Conservation (phyloP, 441 rosid species). For the Erysimum cheiri region DNA sequence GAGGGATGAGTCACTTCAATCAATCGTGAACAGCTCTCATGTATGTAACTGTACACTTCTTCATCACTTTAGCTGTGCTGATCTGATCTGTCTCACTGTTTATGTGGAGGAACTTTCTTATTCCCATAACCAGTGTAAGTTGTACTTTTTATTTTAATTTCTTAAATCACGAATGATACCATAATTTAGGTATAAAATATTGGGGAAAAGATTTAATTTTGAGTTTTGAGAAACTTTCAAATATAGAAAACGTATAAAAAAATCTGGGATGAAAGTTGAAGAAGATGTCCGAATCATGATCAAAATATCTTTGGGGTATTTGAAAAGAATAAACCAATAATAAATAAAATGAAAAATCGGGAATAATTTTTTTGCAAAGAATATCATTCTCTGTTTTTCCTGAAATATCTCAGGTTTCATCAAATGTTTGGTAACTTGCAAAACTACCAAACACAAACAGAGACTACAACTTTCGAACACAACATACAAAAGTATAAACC, state of each 20-base stretch:
- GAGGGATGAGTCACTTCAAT: conserved; percentile 37
- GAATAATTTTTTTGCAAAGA: too few relatives aligned
- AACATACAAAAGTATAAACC: too few relatives aligned
- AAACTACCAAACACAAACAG: background rate
- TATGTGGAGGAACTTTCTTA: conserved; percentile 28
- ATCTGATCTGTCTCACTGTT: conserved; percentile 41
- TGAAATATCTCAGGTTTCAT: too few relatives aligned
- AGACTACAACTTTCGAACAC: background rate
- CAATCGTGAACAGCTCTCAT: conserved; percentile 27
- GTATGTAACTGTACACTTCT: conserved; percentile 20
- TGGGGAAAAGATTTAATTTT: background rate
- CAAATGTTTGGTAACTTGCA: too few relatives aligned
- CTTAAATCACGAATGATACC: background rate
- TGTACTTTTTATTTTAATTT: background rate
- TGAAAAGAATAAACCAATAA: too few relatives aligned
- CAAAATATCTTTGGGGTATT: too few relatives aligned
- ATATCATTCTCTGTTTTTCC: too few relatives aligned
- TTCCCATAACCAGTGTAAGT: background rate
- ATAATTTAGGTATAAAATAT: background rate
- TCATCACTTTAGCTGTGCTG: conserved; percentile 31
- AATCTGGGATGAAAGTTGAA: background rate
- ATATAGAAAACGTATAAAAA: background rate
- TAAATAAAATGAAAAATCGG: too few relatives aligned
- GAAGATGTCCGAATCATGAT: too few relatives aligned
- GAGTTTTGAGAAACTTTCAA: background rate